Conservation (phyloP, 768 basidiomycete genomes). For the Mycena olivaceomarginata region DNA sequence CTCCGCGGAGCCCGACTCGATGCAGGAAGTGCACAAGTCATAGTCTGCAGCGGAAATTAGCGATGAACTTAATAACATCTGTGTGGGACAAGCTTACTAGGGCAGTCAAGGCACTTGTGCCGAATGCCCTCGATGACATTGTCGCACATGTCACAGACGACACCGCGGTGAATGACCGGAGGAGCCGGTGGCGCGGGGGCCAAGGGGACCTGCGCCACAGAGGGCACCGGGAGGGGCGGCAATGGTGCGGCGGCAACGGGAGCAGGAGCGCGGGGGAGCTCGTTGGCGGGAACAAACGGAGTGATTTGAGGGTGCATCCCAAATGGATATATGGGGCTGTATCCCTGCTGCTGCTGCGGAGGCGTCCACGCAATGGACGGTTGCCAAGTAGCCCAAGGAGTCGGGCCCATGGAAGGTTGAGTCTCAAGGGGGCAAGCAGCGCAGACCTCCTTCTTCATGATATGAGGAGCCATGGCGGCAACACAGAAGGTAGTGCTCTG, state of each 20-base stretch:
- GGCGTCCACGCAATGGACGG: neutral
- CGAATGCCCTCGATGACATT: conserved; percentile 76
- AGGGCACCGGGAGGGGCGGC: conserved; percentile 50
- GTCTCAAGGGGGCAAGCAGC: conserved; percentile 37
- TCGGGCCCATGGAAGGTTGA: neutral
- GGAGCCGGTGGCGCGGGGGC: conserved; percentile 48
- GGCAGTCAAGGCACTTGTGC: conserved; percentile 89
- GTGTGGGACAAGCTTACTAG: conserved; percentile 62
- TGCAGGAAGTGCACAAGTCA: conserved; percentile 81
- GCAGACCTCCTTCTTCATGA: conserved; percentile 51
- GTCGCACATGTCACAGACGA: conserved; percentile 82
- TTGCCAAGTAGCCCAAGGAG: conserved; percentile 4
- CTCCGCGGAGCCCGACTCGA: conserved; percentile 68
- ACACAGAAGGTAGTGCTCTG: conserved; percentile 50
- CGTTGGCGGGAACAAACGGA: conserved; percentile 36
- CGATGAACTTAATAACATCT: neutral
- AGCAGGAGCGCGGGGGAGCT: conserved; percentile 23
- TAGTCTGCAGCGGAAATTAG: conserved; percentile 68
- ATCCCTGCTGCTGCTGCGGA: conserved; percentile 29
- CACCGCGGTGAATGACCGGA: conserved; percentile 70
- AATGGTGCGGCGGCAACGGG: conserved; percentile 26
- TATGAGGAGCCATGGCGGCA: conserved; percentile 53
- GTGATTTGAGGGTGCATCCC: conserved; percentile 22
- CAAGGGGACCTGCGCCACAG: conserved; percentile 35
- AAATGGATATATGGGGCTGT: conserved; percentile 42